Evolutionary conservation across 2,329 filamentous ascomycete species (phyloP), one percentile per base, ranked within the genome.

Genomic region (Aspergillus bombycis): DNA sequence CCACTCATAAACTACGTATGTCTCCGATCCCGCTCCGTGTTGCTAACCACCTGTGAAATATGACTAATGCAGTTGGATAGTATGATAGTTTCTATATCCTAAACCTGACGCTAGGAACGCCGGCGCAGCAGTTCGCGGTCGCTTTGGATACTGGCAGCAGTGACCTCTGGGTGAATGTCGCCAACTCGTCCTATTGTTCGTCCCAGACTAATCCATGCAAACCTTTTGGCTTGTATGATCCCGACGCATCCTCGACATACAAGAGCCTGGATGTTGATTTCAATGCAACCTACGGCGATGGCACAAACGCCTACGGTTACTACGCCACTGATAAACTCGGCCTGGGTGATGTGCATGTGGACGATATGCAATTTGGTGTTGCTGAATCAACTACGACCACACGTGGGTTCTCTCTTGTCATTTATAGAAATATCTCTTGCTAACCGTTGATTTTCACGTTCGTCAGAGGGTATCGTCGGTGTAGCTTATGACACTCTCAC

Each of bases 271-370:
- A 88, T 69, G 87, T 85, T 73, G 82, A 86, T 63, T 96, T 96
- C 81, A 92, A 93, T 79, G 95, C 95, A 65, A 88, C 89, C 1
- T 96, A 96, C 65, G 89, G 90, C 36, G 92, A 95, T 76, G 90
- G 91, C 55, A 91, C 90, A 0, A 87, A 88, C 8, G 90, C 92
- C 1, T 75, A 80, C 1, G 93, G 93, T 41, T 90, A 93, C 77
- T 96, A 95, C 74, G 91, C 87, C 14, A 57, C 53, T 4, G 65
- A 67, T 58, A 61, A 56, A 10, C 32, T 66, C 10, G 26, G 26
- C 23, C 62, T 67, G 11, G 60, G 45, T 9, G 56, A 58, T n/a
- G 64, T 62, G 7, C 45, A 59, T 1, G 16, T 67, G 1, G 59
- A 60, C 1, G 16, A 59, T 21, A 48, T 65, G 3, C 61, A 66